Evolutionary conservation across 148 eudicot genomes (phyloP).

Genomic region (Polygonum aviculare): DNA sequence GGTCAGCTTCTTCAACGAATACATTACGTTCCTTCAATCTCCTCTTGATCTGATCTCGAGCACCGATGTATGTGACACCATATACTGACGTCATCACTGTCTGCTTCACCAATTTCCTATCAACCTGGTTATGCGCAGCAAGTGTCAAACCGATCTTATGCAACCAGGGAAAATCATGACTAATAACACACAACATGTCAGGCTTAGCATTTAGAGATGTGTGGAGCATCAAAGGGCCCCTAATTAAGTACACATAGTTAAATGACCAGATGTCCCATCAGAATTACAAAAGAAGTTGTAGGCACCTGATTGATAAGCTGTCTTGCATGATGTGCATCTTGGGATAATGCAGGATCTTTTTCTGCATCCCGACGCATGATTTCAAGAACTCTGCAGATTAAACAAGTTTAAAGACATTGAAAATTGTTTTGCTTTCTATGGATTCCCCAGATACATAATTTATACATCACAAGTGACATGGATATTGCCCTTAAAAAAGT

Average conservation of each 20-base stretch:
- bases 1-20: constrained; percentile 50
- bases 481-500: neutral
- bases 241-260: neutral
- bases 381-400: constrained; percentile 65
- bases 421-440: no score
- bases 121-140: constrained; percentile 43
- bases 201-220: neutral
- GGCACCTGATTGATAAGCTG: constrained; percentile 61
- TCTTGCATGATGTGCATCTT: constrained; percentile 63
- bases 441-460: no score
- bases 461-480: neutral
- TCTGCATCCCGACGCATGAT: constrained; percentile 70
- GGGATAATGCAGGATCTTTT: constrained; percentile 58
- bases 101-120: constrained; percentile 96
- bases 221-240: neutral
- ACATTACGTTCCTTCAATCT: constrained; percentile 80
- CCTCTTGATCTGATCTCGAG: constrained; percentile 89
- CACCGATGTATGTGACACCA: constrained; percentile 96
- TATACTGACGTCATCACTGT: constrained; percentile 99
- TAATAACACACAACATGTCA: neutral
- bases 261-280: neutral
- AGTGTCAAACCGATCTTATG: constrained; percentile 10
- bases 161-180: constrained; percentile 1
- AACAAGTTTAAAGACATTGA: neutral
- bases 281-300: neutral